phyloP scores from a whole-genome alignment of 2,329 filamentous ascomycete genomes.

The Colletotrichum lentis region DNA sequence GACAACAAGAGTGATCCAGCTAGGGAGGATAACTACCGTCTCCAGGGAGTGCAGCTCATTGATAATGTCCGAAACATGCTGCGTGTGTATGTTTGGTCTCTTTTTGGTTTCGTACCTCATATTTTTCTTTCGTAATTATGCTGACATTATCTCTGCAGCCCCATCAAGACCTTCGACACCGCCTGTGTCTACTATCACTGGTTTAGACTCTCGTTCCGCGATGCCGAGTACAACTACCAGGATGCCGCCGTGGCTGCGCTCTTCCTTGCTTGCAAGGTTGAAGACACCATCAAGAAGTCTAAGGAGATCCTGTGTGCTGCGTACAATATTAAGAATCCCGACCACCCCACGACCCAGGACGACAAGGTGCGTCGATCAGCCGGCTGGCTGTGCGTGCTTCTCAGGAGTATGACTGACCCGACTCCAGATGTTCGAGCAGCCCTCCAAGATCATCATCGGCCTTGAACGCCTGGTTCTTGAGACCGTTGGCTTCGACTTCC shows the following conservation, averaged over 20 bases:
- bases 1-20: constrained; percentile 76
- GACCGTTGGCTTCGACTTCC: constrained; percentile 91
- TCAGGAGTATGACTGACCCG: neutral
- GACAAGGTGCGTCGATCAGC: constrained; percentile 69
- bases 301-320: constrained; percentile 90
- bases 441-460: constrained; percentile 83
- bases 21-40: constrained; percentile 79
- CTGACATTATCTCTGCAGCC: constrained; percentile 58
- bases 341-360: constrained; percentile 76
- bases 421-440: constrained; percentile 76
- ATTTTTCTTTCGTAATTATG: neutral
- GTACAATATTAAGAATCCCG: constrained; percentile 80
- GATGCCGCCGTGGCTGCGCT: constrained; percentile 89
- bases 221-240: constrained; percentile 83
- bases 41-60: constrained; percentile 90
- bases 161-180: constrained; percentile 89
- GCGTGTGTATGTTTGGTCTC: constrained; percentile 70
- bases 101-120: neutral
- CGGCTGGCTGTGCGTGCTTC: neutral
- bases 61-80: constrained; percentile 82
- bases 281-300: constrained; percentile 97
- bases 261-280: constrained; percentile 94
- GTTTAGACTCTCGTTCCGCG: constrained; percentile 86
- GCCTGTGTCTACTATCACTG: constrained; percentile 94
- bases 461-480: constrained; percentile 94